phyloP scores from a whole-genome alignment of 306 rosid genomes.

The Betula pendula region DNA sequence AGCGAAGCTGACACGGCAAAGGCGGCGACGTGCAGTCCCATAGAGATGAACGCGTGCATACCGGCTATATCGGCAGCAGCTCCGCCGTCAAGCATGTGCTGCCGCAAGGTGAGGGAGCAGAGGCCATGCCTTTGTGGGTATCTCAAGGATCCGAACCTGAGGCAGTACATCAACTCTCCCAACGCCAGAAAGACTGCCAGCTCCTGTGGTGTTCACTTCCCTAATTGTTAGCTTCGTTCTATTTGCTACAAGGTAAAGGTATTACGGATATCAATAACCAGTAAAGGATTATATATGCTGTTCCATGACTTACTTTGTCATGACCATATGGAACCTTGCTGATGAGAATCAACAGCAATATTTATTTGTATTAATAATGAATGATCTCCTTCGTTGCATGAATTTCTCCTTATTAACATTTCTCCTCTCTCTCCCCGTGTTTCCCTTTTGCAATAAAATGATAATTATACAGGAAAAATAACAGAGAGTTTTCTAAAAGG shows the following conservation, averaged over 20 bases:
- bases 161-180: conserved; percentile 40
- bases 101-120: conserved; percentile 53
- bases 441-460: too few species aligned
- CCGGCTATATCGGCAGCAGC: neutral
- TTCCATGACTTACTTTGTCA: neutral
- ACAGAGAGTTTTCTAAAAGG: too few species aligned
- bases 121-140: conserved; percentile 66
- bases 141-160: conserved; percentile 46
- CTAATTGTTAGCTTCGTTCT: conserved; percentile 28
- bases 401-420: too few species aligned
- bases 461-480: too few species aligned
- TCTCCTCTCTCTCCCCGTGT: too few species aligned
- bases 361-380: too few species aligned
- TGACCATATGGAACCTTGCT: neutral
- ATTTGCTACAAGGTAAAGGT: neutral
- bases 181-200: conserved; percentile 44
- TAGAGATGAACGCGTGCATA: conserved; percentile 30
- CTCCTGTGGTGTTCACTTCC: conserved; percentile 49
- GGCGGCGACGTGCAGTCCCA: conserved; percentile 18
- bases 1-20: neutral
- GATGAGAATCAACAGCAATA: too few species aligned
- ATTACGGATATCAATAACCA: neutral
- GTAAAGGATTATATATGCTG: neutral
- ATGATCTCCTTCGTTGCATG: too few species aligned
- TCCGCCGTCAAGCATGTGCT: conserved; percentile 46